A percentile compares a stretch with the other conserved stretches of the same genome.
These are phyloP conservation scores for Hydnum rufescens DNA, from an alignment of 768 basidiomycete genomes.

Conservation along the genomic window DNA sequence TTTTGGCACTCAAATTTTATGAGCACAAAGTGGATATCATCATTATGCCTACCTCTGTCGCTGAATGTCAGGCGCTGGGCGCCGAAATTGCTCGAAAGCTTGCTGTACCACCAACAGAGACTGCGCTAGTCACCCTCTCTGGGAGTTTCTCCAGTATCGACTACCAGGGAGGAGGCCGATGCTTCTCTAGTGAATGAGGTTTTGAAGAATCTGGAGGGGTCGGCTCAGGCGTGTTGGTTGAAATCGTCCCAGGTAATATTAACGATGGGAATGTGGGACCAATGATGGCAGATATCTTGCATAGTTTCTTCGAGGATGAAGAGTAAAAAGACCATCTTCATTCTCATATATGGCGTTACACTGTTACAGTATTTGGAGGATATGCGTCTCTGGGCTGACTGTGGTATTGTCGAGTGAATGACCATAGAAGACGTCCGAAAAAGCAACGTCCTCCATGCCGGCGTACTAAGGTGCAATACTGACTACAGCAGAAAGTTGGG, in stretches of 20 bases:
- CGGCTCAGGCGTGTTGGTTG: not conserved
- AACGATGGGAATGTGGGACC: no score
- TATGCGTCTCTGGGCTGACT: no score
- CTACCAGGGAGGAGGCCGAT: constrained; percentile 8
- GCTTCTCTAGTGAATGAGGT: not conserved
- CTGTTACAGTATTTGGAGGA: no score
- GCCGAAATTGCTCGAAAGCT: constrained; percentile 13
- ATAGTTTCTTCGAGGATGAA: no score
- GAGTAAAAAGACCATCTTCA: no score
- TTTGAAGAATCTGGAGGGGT: not conserved
- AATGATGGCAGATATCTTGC: no score
- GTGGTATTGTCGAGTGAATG: no score
- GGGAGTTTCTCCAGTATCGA: constrained; percentile 16
- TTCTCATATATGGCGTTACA: no score
- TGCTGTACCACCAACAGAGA: constrained; percentile 10
- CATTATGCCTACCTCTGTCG: constrained; percentile 17
- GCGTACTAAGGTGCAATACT: no score
- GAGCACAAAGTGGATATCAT: constrained; percentile 17
- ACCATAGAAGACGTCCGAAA: no score
- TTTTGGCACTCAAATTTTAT: constrained; percentile 15
- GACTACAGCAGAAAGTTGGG: no score
- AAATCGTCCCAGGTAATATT: not conserved
- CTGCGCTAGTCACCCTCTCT: constrained; percentile 14
- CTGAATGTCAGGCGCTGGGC: constrained; percentile 15
- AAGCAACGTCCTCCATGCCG: no score